Base-by-base conservation (phyloP, 495 filamentous ascomycete genomes). In the Elaphomyces granulatus region DNA sequence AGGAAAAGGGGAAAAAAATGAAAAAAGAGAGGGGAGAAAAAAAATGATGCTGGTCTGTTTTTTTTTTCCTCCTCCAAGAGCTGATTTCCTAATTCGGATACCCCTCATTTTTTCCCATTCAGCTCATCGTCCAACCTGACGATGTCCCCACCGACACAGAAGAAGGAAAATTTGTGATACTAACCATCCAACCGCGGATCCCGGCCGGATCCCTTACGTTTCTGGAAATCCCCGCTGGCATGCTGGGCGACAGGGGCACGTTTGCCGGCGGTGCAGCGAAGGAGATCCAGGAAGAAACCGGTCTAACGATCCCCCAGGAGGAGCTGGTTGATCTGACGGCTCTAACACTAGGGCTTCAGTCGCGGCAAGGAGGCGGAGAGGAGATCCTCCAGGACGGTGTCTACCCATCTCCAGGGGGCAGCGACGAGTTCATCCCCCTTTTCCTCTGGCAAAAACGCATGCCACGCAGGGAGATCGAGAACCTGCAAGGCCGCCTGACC, bases 281-380 rank as follows among this genome's bases (percentile, higher is more conserved):
- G 40, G 87, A 94, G 59, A 87, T 94, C 36, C 46, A 75, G 16
- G 83, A 94, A 57, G 87, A 94, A 59, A 74, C 82, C 2, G 82
- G 78, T 10, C 47, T 87, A 23, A 63, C 61, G 38, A 72, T 81
- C 32, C 54, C 59, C 12, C 58, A 68, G 32, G 45, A 55, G 2
- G 68, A 80, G 37, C 48, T 94, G 14, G 67, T 79, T 32, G 77
- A 92, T 45, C 69, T 94, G 70, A 81, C 78, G 0, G 59, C 71
- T 15, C 53, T 81, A 17, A 74, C 70, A 9, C 45, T 71, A 16
- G 60, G 56, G 33, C 53, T 48, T 10, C 38, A 33, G 0, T 38
- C 50, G 14, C 54, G 48, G 3, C 45, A 44, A 0, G 47, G 43
- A 8, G 49, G 48, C 10, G 55, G 60, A 3, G 57, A 53, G 32